Percentiles rank a stretch among this genome's conserved stretches.
These are phyloP conservation scores for Mortierella sp. DNA, from an alignment of 371 early-diverging fungal genomes.

Conservation along the genomic window DNA sequence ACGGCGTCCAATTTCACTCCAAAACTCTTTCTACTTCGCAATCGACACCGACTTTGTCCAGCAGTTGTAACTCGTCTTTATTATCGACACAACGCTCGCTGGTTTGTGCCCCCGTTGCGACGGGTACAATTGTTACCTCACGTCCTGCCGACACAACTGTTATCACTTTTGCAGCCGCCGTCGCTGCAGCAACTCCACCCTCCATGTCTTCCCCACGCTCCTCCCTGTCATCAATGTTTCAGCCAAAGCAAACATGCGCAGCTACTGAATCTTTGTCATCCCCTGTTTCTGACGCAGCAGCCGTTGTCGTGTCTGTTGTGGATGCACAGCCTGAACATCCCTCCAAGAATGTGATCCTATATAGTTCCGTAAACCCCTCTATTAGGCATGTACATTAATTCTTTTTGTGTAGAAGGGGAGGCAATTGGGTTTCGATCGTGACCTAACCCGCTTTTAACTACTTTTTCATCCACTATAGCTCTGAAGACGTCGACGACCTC, in stretches of 20 bases:
- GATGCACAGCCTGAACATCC: neutral
- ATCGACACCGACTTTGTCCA: conserved; percentile 17
- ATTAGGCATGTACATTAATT: neutral
- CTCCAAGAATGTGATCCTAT: conserved; percentile 1
- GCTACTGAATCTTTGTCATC: neutral
- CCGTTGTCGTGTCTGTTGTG: neutral
- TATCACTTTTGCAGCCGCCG: conserved; percentile 32
- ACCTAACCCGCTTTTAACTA: neutral
- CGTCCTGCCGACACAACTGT: conserved; percentile 19
- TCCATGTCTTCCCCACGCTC: conserved; percentile 12
- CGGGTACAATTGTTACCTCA: conserved; percentile 10
- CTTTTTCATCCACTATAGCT: conserved; percentile 6
- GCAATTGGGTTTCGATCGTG: neutral
- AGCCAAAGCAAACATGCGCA: neutral
- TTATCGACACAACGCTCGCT: conserved; percentile 4
- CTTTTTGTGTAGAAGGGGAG: neutral
- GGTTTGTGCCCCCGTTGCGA: neutral
- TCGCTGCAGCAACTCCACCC: conserved; percentile 7
- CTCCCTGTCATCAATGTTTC: conserved; percentile 7
- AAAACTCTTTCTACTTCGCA: conserved; percentile 14
- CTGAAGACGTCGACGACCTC: conserved; percentile 8
- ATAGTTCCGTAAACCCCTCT: neutral
- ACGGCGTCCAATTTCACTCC: conserved; percentile 27
- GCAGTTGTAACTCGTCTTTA: neutral
- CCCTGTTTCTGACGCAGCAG: neutral